Conservation (phyloP, 768 basidiomycete species). For the Neoboletus brunneissimus region DNA sequence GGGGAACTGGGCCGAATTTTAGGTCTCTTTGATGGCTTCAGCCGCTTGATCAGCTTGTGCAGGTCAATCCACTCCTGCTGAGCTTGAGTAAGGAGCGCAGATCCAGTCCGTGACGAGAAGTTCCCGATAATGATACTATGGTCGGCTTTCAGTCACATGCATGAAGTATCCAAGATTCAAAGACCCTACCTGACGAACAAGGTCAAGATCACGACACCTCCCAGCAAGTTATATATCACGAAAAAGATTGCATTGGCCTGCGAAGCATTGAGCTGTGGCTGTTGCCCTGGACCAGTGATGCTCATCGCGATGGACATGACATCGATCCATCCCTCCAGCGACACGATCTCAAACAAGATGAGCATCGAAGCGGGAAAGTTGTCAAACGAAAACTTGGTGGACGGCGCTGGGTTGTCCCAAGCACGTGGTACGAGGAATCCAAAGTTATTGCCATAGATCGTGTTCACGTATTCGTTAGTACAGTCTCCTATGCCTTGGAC, state of each 20-base stretch:
- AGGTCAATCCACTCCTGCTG: slow-evolving; percentile 95
- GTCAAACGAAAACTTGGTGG: slow-evolving; percentile 88
- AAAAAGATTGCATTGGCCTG: slow-evolving; percentile 90
- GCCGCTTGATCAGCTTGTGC: slow-evolving; percentile 81
- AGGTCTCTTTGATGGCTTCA: slow-evolving; percentile 83
- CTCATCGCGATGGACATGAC: slow-evolving; percentile 81
- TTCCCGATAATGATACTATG: slow-evolving; percentile 92
- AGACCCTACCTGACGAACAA: slow-evolving; percentile 76
- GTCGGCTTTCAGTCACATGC: slow-evolving; percentile 11
- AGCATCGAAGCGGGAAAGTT: slow-evolving; percentile 77
- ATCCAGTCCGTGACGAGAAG: slow-evolving; percentile 83
- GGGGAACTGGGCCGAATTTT: slow-evolving; percentile 49
- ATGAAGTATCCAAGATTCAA: not conserved
- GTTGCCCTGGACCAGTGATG: slow-evolving; percentile 64
- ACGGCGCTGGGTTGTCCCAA: slow-evolving; percentile 86
- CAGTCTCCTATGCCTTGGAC: slow-evolving; percentile 59
- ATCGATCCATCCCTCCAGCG: slow-evolving; percentile 95
- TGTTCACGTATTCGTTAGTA: slow-evolving; percentile 67
- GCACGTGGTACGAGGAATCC: slow-evolving; percentile 76
- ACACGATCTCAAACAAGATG: slow-evolving; percentile 95
- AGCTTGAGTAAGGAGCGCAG: slow-evolving; percentile 78
- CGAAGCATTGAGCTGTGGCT: slow-evolving; percentile 69
- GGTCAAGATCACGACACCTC: slow-evolving; percentile 85
- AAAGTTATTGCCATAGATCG: slow-evolving; percentile 58
- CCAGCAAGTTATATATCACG: slow-evolving; percentile 86